Conservation (phyloP, 257 asterid species). For the Cynanchum wilfordii region DNA sequence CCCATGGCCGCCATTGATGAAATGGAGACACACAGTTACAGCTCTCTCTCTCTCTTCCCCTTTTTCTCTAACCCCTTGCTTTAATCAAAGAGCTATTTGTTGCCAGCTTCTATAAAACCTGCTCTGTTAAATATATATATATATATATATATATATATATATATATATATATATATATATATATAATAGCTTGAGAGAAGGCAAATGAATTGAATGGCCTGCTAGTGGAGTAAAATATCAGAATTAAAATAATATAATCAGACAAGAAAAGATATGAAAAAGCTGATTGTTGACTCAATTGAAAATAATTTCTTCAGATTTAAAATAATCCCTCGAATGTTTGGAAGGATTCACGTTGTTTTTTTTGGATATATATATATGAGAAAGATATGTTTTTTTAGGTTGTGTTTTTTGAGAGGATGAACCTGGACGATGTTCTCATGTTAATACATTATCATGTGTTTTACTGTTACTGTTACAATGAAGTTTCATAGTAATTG, state of each 20-base stretch:
- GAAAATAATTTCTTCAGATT: constrained; percentile 1
- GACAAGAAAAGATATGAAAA: neutral
- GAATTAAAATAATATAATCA: neutral
- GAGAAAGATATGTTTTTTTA: neutral
- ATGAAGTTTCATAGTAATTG: neutral
- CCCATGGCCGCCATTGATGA: constrained; percentile 58
- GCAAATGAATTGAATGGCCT: neutral
- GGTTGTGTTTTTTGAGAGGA: constrained; percentile 31
- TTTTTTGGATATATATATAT: constrained; percentile 6
- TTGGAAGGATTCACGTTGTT: constrained; percentile 2
- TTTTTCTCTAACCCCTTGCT: neutral
- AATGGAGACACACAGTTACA: constrained; percentile 3
- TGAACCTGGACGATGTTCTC: constrained; percentile 52
- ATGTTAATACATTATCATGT: neutral
- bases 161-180: neutral
- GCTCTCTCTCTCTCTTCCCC: constrained; percentile 10
- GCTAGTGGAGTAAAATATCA: constrained; percentile 6
- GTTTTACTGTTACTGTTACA: neutral
- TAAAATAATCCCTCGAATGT: constrained; percentile 4
- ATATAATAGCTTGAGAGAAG: too few relatives aligned
- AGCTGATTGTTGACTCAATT: constrained; percentile 1
- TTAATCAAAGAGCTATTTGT: neutral
- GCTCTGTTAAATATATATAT: neutral
- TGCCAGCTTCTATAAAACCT: neutral
- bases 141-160: too few relatives aligned